These are phyloP conservation scores for Sphagnum magellanicum DNA, from an alignment of 228 moss, liverwort and hornwort genomes.

Conservation along the genomic window DNA sequence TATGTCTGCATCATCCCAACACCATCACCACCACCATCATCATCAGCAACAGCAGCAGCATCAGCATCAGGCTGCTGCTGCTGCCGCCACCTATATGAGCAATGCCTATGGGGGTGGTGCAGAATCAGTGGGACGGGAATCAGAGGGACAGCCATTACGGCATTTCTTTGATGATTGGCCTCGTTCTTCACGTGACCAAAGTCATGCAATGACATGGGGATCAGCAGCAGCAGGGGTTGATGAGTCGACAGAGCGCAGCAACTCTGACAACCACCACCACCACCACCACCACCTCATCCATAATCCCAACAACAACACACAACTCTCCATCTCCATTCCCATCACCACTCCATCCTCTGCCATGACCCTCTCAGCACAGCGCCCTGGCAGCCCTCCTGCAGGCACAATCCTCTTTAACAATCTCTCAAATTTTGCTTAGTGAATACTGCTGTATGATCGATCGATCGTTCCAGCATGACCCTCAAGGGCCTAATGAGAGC, in stretches of 20 bases:
- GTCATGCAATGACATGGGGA: constrained; percentile 66
- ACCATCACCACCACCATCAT: no score
- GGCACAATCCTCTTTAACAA: constrained; percentile 28
- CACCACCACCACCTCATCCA: no score
- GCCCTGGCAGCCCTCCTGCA: constrained; percentile 98
- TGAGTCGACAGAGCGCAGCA: constrained; percentile 73
- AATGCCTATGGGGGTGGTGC: constrained; percentile 71
- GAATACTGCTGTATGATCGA: no score
- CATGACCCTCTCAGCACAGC: constrained; percentile 57
- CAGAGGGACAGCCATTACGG: constrained; percentile 90
- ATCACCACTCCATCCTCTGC: constrained; percentile 55
- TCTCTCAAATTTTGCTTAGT: no score
- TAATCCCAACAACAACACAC: constrained; percentile 74
- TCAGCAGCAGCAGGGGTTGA: constrained; percentile 63
- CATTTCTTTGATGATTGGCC: constrained; percentile 99
- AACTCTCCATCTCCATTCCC: constrained; percentile 98
- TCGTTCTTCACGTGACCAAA: constrained; percentile 68
- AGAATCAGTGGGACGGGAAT: constrained; percentile 74
- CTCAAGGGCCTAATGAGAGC: no score
- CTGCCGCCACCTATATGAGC: constrained; percentile 33
- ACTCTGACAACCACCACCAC: constrained; percentile 21
- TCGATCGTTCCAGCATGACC: no score
- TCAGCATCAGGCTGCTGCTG: background rate
- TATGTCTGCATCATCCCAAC: constrained; percentile 40
- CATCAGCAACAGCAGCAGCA: constrained; percentile 51